phyloP scores from a whole-genome alignment of 139 green algal species.

The Chlorella sp. region DNA sequence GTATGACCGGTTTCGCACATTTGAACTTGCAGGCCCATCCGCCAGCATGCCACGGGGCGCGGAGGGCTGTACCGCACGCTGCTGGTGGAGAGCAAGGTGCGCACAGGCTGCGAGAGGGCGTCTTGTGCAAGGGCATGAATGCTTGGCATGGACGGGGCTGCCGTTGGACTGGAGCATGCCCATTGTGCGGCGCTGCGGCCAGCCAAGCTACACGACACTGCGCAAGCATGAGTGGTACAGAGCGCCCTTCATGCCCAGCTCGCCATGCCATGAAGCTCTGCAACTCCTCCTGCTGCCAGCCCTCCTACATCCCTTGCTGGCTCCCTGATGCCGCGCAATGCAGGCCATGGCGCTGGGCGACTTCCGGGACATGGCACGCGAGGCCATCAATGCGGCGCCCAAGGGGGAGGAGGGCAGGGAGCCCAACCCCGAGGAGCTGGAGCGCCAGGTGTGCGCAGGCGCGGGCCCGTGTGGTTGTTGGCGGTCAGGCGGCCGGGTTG shows the following conservation, averaged over 20 bases:
- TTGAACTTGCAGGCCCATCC: constrained; percentile 44
- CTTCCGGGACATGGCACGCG: constrained; percentile 25
- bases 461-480: too few relatives aligned
- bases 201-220: too few relatives aligned
- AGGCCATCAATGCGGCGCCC: constrained; percentile 18
- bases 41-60: constrained; percentile 77
- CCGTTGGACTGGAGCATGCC: too few relatives aligned
- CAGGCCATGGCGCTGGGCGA: constrained; percentile 56
- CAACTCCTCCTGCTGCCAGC: too few relatives aligned
- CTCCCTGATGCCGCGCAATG: too few relatives aligned
- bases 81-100: constrained; percentile 66
- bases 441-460: constrained; percentile 72
- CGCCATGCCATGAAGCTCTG: too few relatives aligned
- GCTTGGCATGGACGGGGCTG: too few relatives aligned
- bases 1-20: not conserved
- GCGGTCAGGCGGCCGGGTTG: too few relatives aligned
- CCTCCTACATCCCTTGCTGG: not conserved
- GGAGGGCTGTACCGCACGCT: constrained; percentile 77
- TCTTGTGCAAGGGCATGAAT: too few relatives aligned
- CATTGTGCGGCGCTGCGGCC: too few relatives aligned
- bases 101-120: not conserved
- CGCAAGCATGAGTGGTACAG: too few relatives aligned
- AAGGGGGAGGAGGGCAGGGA: constrained; percentile 20
- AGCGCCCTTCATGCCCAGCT: too few relatives aligned
- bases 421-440: constrained; percentile 44